Conservation (phyloP, 2,329 filamentous ascomycete genomes). For the Fusarium musae region DNA sequence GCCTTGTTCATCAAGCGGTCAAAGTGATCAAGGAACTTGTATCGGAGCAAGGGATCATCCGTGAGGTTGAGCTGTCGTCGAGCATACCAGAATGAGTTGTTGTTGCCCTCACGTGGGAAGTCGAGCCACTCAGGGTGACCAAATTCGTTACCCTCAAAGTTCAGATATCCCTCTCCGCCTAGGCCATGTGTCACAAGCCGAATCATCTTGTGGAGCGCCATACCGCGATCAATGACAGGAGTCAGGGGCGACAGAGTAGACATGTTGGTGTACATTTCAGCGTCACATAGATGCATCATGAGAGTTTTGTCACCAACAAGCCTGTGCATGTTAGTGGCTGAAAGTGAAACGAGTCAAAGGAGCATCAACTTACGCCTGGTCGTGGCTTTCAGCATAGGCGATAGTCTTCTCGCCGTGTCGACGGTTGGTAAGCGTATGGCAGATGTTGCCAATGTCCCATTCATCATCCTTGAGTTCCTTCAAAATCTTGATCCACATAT, state of each 20-base stretch:
- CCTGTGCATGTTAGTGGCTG: conserved; percentile 57
- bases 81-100: conserved; percentile 94
- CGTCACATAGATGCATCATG: conserved; percentile 98
- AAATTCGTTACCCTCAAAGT: conserved; percentile 99
- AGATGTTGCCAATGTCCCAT: conserved; percentile 89
- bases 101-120: conserved; percentile 92
- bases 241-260: conserved; percentile 86
- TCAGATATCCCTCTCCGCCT: conserved; percentile 96
- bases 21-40: conserved; percentile 92
- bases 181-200: conserved; percentile 90
- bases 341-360: conserved; percentile 27
- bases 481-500: conserved; percentile 99
- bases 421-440: conserved; percentile 89
- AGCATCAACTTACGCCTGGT: conserved; percentile 82
- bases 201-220: conserved; percentile 97
- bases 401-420: conserved; percentile 98
- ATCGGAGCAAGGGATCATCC: conserved; percentile 86
- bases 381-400: conserved; percentile 95
- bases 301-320: conserved; percentile 96
- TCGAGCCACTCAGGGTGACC: conserved; percentile 99
- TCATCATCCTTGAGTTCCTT: conserved; percentile 92
- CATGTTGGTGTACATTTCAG: conserved; percentile 98
- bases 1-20: conserved; percentile 90
- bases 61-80: conserved; percentile 93
- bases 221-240: conserved; percentile 86